Evolutionary conservation across 306 rosid species (phyloP).

Genomic region (Prinsepia uniflora): DNA sequence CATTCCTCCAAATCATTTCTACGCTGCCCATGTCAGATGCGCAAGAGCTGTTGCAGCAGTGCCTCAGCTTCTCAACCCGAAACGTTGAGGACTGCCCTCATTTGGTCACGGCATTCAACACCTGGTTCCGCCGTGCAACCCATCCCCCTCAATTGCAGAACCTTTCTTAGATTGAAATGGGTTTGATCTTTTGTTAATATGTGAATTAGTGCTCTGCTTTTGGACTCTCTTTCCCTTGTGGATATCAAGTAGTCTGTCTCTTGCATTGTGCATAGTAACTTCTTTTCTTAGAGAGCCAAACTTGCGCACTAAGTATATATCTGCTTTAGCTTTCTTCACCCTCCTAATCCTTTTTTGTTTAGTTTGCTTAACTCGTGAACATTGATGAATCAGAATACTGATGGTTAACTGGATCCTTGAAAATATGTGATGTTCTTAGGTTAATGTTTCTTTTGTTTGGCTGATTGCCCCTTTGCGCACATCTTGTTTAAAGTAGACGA

Average conservation of each 20-base stretch:
- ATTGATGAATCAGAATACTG: too few species aligned
- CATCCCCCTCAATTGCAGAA: conserved; percentile 36
- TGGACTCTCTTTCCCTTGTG: not conserved
- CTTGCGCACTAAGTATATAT: conserved; percentile 28
- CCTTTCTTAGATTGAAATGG: conserved; percentile 13
- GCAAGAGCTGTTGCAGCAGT: conserved; percentile 74
- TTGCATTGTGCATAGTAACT: conserved; percentile 36
- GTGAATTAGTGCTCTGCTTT: conserved; percentile 3
- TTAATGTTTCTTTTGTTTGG: not conserved
- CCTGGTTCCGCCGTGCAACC: conserved; percentile 89
- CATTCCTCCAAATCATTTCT: conserved; percentile 73
- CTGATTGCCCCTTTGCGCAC: not conserved
- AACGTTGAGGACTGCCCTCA: conserved; percentile 88
- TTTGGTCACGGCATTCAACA: conserved; percentile 74
- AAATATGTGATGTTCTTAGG: not conserved
- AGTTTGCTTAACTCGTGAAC: too few species aligned
- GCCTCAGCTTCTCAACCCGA: conserved; percentile 83
- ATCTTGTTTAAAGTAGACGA: too few species aligned
- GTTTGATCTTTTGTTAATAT: conserved; percentile 1
- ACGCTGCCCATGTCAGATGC: conserved; percentile 88
- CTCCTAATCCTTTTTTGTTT: too few species aligned
- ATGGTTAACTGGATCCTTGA: not conserved
- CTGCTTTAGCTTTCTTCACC: not conserved
- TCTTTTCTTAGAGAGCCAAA: conserved; percentile 17
- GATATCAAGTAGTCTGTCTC: conserved; percentile 13